Evolutionary conservation across 768 basidiomycete species (phyloP).

Genomic region (Phaffia tasmanica): DNA sequence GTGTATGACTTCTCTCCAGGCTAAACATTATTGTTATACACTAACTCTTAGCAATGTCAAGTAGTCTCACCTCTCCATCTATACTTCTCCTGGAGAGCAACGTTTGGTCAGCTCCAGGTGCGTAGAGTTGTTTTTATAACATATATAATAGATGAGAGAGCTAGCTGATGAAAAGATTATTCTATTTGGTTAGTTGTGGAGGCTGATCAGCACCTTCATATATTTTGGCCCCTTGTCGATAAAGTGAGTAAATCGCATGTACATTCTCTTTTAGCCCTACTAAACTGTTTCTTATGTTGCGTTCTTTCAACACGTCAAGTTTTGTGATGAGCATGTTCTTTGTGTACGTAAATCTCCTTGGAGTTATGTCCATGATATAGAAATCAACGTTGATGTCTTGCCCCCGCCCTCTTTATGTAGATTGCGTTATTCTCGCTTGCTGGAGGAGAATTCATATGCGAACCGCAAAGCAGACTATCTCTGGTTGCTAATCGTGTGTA

Average conservation of each 20-base stretch:
- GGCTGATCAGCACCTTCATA: constrained; percentile 79
- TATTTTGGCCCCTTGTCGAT: constrained; percentile 90
- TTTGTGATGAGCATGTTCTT: constrained; percentile 97
- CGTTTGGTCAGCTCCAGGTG: constrained; percentile 71
- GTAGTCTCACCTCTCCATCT: constrained; percentile 80
- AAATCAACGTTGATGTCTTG: not conserved
- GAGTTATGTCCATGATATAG: not conserved
- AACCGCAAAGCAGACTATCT: constrained; percentile 87
- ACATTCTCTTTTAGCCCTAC: too few species aligned
- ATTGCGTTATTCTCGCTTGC: constrained; percentile 92
- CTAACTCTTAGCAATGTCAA: constrained; percentile 65
- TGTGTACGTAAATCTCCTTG: constrained; percentile 54
- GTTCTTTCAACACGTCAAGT: too few species aligned
- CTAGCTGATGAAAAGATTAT: not conserved
- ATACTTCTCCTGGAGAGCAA: constrained; percentile 80
- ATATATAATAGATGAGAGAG: constrained; percentile 4
- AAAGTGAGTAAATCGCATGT: constrained; percentile 41
- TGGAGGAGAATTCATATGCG: constrained; percentile 92
- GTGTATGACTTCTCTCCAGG: not conserved
- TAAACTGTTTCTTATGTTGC: too few species aligned
- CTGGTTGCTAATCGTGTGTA: constrained; percentile 78
- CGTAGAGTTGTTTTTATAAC: constrained; percentile 27
- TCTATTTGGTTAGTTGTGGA: constrained; percentile 59
- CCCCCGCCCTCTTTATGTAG: constrained; percentile 40
- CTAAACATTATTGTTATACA: not conserved